Base-by-base conservation (phyloP, 768 basidiomycete species). In the Tulasnella sp. region DNA sequence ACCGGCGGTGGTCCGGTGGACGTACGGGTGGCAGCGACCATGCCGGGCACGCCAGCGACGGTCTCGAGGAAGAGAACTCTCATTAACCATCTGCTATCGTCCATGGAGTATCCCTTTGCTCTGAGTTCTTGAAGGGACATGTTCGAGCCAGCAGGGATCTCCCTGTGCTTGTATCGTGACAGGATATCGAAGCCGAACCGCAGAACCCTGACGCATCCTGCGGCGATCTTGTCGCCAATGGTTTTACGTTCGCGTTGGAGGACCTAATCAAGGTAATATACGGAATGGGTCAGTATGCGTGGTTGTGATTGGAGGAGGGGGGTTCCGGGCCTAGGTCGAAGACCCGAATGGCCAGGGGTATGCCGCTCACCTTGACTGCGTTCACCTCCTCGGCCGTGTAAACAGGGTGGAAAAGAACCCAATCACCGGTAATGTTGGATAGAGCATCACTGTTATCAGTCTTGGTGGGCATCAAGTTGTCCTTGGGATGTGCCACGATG, bases 41-140 rank as follows among this genome's bases (percentile, higher is more conserved):
- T 96, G 5, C 96, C 96, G 26, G 97, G 97, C 0, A 98, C 96
- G 29, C 94, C 98, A 16, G 98, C 98, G 75, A 98, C 90, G 74
- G 89, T 91, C 85, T 99, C 97, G 44, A 99, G 87, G 85, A 92
- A 89, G 70, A 92, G 83, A 80, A 91, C 88, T 35, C 91, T 85
- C 82, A 86, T 86, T 71, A 96, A 84, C 96, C 96, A 99, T 67
- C 88, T 90, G 26, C 89, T 85, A 75, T 93, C 91, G 75, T 89
- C 86, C 82, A 99, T 87, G 55, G 93, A 82, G 82, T 92, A 91
- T 0, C 95, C 93, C 29, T 87, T 88, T 80, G 90, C 88, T 75
- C 92, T 87, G 35, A 99, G 88, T 80, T 98, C 89, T 70, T 90
- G 87, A 32, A 95, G 81, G 9, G 90, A 86, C 89, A 95, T 89